Conservation (phyloP, 2,329 filamentous ascomycete species). For the Parastagonospora nodorum region DNA sequence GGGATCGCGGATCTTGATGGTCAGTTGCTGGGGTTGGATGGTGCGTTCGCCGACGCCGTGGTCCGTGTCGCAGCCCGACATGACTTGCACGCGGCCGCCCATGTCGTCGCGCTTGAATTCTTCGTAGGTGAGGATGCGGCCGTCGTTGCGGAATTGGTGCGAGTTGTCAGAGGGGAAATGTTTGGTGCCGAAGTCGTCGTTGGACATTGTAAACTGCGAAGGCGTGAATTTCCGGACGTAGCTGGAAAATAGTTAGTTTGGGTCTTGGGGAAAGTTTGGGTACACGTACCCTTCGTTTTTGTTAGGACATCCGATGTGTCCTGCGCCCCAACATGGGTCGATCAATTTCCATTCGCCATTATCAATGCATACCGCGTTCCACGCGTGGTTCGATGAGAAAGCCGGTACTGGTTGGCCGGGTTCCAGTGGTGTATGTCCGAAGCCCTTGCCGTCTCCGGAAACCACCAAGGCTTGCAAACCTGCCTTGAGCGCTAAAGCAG, state of each 20-base stretch:
- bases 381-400: slow-evolving; percentile 73
- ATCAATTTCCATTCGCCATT: slow-evolving; percentile 88
- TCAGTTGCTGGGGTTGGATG: slow-evolving; percentile 64
- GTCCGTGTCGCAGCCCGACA: slow-evolving; percentile 51
- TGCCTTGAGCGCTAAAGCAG: slow-evolving; percentile 75
- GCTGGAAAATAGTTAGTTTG: slow-evolving; percentile 8
- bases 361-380: slow-evolving; percentile 92
- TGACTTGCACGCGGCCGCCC: slow-evolving; percentile 54
- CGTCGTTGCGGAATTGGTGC: slow-evolving; percentile 77
- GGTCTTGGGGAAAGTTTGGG: slow-evolving; percentile 6
- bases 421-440: slow-evolving; percentile 67
- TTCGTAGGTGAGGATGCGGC: slow-evolving; percentile 72
- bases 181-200: slow-evolving; percentile 78
- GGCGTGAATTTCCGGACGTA: slow-evolving; percentile 72
- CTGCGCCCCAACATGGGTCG: slow-evolving; percentile 92
- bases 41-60: slow-evolving; percentile 61
- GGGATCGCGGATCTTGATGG: slow-evolving; percentile 65
- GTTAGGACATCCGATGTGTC: slow-evolving; percentile 57
- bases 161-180: slow-evolving; percentile 76
- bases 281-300: slow-evolving; percentile 57
- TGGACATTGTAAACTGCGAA: slow-evolving; percentile 63
- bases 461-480: slow-evolving; percentile 80
- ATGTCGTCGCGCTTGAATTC: slow-evolving; percentile 73
- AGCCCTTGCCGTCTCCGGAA: slow-evolving; percentile 84
- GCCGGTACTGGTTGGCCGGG: slow-evolving; percentile 70